Base-by-base conservation (phyloP, 2,329 filamentous ascomycete species). In the Venturia pyrina region DNA sequence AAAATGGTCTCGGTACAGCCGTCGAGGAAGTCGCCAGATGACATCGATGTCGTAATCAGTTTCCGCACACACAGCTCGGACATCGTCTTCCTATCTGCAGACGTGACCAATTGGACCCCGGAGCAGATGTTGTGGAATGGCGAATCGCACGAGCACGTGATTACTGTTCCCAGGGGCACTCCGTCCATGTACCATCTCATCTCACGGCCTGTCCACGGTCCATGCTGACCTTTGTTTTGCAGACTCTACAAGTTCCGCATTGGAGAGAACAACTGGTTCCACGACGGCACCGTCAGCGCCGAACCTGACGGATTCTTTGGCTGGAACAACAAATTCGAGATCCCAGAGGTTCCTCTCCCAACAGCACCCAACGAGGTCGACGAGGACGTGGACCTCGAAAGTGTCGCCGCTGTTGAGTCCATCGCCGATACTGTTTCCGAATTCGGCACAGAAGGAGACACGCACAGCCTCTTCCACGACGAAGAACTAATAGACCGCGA, bases 1-100 rank as follows among this genome's bases (percentile, higher is more conserved):
- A 65, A 57, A 5, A 65, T 65, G 63, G 63, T 65, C 53, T 65
- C 63, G 13, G 63, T 59, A 40, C 63, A 59, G 11, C 63, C 63
- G 15, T 65, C 63, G 21, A 57, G 48, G 24, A 28, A 17, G 21
- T 65, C 63, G 50, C 63, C 63, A 10, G 63, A 65, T 11, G 32
- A 48, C 8, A 41, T 65, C 63, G 63, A 65, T 11, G 53, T 65
- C 53, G 28, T 59, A 4, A 65, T 65, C 63, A 65, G 13, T n/a
- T 65, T 65, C n/a, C 53, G 48, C 15, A 41, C 32, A 6, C n/a
- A 57, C n/a, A 53, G 34, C 37, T 59, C 48, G 17, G 43, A 48
- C 19, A n/a, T 46, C 7, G 53, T 65, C 13, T 65, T 56, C 53
- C 37, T 65, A 1, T 48, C 63, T 37, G 43, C 53, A 24, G 63